Evolutionary conservation across 495 filamentous ascomycete genomes (phyloP), one percentile per base, ranked within the genome.

Genomic region (Trichoderma reesei): DNA sequence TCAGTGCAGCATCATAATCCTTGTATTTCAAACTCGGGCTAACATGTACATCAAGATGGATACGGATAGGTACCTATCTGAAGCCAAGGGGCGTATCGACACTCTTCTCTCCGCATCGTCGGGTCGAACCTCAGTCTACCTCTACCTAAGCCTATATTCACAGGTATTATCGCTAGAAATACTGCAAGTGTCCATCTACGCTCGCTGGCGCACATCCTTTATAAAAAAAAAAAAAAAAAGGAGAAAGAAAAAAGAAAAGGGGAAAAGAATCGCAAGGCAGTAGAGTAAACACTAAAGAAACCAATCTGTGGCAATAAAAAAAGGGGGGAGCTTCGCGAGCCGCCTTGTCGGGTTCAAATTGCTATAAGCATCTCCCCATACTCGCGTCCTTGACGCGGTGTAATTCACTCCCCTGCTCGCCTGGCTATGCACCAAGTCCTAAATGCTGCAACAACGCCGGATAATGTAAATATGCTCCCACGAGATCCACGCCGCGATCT

Each of bases 401-500:
- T 26, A 31, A 14, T 56, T 33, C 26, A 20, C 26, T 13, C 31
- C 51, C 42, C 42, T n/a, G n/a, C n/a, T n/a, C n/a, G n/a, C n/a
- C n/a, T n/a, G 16, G 51, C 51, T 56, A 56, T 56, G 26, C 51
- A 34, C 20, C 20, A 33, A 56, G 51, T 56, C 7, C 51, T 26
- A 56, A 56, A 56, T 56, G 51, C 31, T 56, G 46, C 51, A 56
- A 26, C 51, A 56, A 56, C 51, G 51, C 51, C 51, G 34, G 31
- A 4, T 4, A 39, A 39, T n/a, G n/a, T n/a, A 56, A 56, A 56
- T 56, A 56, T 56, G 51, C 51, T 56, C 51, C 51, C 51, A 56
- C 51, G 18, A 56, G 51, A 56, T 56, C 51, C 51, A 56, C 51
- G 51, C 51, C 51, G 51, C 51, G 51, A 56, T 56, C 51, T 56